phyloP scores from a whole-genome alignment of 2,329 filamentous ascomycete species.

The Cercospora berteroae region DNA sequence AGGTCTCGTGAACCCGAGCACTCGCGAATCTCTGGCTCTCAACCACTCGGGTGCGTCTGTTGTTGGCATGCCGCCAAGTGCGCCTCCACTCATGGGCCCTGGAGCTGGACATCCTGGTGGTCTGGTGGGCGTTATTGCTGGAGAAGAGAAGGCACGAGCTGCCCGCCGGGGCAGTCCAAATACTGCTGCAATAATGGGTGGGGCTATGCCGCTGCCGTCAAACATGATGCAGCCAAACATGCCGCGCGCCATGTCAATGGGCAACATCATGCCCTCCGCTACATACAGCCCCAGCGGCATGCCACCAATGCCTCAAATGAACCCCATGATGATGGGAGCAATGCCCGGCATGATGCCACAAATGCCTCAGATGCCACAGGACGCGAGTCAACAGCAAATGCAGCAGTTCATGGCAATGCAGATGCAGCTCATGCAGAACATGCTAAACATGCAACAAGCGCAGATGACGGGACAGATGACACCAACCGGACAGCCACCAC shows the following conservation, averaged over 20 bases:
- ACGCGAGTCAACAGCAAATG: slow-evolving; percentile 35
- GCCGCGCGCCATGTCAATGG: slow-evolving; percentile 38
- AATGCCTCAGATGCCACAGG: slow-evolving; percentile 23
- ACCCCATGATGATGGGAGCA: slow-evolving; percentile 22
- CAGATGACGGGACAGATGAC: slow-evolving; percentile 28
- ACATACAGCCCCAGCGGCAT: slow-evolving; percentile 31
- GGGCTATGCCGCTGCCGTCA: slow-evolving; percentile 31
- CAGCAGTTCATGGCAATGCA: slow-evolving; percentile 43
- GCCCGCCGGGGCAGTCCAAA: slow-evolving; percentile 77
- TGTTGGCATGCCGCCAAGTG: slow-evolving; percentile 37
- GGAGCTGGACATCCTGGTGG: slow-evolving; percentile 64
- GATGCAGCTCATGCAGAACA: slow-evolving; percentile 42
- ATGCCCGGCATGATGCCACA: slow-evolving; percentile 28
- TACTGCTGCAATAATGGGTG: slow-evolving; percentile 36
- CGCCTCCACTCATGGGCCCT: slow-evolving; percentile 19
- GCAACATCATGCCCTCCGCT: slow-evolving; percentile 31
- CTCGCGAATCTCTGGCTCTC: slow-evolving; percentile 73
- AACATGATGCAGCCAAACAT: slow-evolving; percentile 35
- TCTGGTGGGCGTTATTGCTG: slow-evolving; percentile 83
- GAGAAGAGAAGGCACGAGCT: slow-evolving; percentile 75
- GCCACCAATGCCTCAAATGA: slow-evolving; percentile 32
- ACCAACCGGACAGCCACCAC: slow-evolving; percentile 9
- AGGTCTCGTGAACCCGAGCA: slow-evolving; percentile 67
- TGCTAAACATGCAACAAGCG: slow-evolving; percentile 40
- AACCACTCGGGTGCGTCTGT: slow-evolving; percentile 42